Conservation (phyloP, 2,329 filamentous ascomycete species). For the Bipolaris sorokiniana region DNA sequence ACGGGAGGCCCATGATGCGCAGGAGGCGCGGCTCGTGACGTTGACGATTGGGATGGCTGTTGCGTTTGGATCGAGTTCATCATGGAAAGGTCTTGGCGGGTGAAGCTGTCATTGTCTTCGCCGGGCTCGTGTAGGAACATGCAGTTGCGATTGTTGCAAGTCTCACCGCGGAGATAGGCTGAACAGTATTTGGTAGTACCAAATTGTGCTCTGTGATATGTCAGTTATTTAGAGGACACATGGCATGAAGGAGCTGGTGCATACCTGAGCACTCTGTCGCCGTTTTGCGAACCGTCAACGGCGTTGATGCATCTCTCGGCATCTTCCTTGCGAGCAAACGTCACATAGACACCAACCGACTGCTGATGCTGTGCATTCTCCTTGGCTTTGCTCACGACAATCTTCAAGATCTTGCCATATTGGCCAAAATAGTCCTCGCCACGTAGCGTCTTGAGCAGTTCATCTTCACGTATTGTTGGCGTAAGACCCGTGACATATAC, state of each 20-base stretch:
- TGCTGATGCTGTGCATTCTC: constrained; percentile 73
- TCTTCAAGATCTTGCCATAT: constrained; percentile 98
- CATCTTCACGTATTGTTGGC: constrained; percentile 89
- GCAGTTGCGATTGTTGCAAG: constrained; percentile 93
- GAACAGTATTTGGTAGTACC: constrained; percentile 99
- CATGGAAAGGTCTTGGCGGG: constrained; percentile 89
- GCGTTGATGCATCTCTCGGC: constrained; percentile 87
- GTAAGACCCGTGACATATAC: constrained; percentile 97
- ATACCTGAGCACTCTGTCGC: constrained; percentile 80
- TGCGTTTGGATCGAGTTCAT: constrained; percentile 89
- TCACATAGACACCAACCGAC: constrained; percentile 97
- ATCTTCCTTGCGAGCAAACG: constrained; percentile 89
- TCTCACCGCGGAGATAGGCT: constrained; percentile 91
- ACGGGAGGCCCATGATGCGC: constrained; percentile 58
- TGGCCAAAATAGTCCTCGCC: constrained; percentile 96
- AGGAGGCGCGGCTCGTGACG: constrained; percentile 59
- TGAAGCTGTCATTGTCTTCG: constrained; percentile 98
- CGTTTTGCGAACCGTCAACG: constrained; percentile 91
- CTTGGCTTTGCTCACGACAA: constrained; percentile 96
- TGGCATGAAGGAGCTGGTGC: constrained; percentile 31
- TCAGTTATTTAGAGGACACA: constrained; percentile 25
- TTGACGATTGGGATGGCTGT: constrained; percentile 66
- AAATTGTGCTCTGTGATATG: constrained; percentile 64
- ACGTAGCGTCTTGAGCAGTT: constrained; percentile 85
- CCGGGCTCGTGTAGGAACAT: constrained; percentile 98